phyloP scores from a whole-genome alignment of 2,329 filamentous ascomycete genomes.

The Aspergillus latus region DNA sequence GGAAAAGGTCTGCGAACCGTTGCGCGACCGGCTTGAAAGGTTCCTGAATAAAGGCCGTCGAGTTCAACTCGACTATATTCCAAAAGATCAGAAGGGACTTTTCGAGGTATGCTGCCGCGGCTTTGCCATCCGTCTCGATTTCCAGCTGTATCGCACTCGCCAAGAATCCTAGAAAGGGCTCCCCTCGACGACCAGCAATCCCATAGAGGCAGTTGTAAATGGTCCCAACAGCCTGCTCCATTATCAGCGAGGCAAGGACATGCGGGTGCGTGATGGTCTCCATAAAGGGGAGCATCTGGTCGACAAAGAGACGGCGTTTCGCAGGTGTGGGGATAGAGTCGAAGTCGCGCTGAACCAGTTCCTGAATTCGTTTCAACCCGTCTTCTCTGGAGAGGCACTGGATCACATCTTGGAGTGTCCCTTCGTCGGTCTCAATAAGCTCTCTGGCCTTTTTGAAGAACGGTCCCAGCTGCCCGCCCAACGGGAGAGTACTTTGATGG shows the following conservation, averaged over 20 bases:
- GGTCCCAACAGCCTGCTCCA: constrained; percentile 44
- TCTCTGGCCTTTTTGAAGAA: constrained; percentile 29
- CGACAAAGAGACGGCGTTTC: constrained; percentile 20
- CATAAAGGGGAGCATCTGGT: constrained; percentile 43
- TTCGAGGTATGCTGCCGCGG: constrained; percentile 19
- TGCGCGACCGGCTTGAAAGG: constrained; percentile 19
- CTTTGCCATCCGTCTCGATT: background rate
- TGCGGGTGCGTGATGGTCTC: constrained; percentile 42
- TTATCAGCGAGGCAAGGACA: constrained; percentile 43
- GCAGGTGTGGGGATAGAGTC: background rate
- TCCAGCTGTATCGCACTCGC: constrained; percentile 20
- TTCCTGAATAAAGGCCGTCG: constrained; percentile 36
- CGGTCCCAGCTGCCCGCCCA: background rate
- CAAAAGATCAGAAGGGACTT: constrained; percentile 26
- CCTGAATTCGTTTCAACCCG: constrained; percentile 31
- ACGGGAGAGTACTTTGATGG: background rate
- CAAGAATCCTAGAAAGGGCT: constrained; percentile 36
- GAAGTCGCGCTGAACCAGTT: constrained; percentile 19
- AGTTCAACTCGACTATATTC: constrained; percentile 38
- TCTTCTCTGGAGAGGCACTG: constrained; percentile 29
- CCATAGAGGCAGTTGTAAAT: constrained; percentile 50
- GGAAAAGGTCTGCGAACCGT: constrained; percentile 21
- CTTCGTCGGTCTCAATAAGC: constrained; percentile 26
- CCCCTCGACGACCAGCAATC: constrained; percentile 37
- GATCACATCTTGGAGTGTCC: constrained; percentile 31